Base-by-base conservation (phyloP, 805 yeast species). In the Jamesozyma hellenica region DNA sequence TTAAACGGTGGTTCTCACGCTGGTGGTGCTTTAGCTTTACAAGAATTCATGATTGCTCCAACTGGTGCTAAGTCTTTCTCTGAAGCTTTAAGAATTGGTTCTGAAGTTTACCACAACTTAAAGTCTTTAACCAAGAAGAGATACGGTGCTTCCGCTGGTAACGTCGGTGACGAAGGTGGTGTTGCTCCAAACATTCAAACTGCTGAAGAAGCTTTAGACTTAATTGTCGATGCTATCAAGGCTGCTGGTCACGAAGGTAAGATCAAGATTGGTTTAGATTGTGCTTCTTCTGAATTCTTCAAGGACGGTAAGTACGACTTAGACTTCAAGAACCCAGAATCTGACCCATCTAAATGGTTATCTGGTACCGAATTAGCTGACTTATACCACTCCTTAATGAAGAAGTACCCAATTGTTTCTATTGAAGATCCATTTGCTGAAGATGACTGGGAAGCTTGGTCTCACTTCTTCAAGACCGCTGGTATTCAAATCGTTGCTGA, bases 131-230 rank as follows among this genome's bases (percentile, higher is more conserved):
- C 97, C 68, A 84, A 85, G 79, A 81, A 85, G 80, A 75, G 72
- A 68, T 92, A 90, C 82, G 98, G 98, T 66, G 82, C 85, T 64
- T 81, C 94, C 49, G 98, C 98, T 61, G 97, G 96, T 73, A 90
- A 90, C 75, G 98, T 90, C 66, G 98, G 98, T 79, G 98, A 90
- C 71, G 98, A 90, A 78, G 98, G 98, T 82, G 98, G 98, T 80
- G 96, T 90, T 75, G 98, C 98, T 61, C 98, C 98, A 70, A 85
- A 87, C 70, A 80, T 92, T 55, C 76, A 82, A 54, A 77, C 96
- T 58, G 90, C 98, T 65, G 84, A 78, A 70, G 97, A 90, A 79
- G 98, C 97, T 58, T 75, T 90, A 54, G 96, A 92, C 74, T 80
- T 90, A 68, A 86, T 90, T 67, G 75, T 77, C 56, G 81, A 69